These are phyloP conservation scores for Exophiala spinifera DNA, from an alignment of 2,329 filamentous ascomycete genomes.

Conservation along the genomic window DNA sequence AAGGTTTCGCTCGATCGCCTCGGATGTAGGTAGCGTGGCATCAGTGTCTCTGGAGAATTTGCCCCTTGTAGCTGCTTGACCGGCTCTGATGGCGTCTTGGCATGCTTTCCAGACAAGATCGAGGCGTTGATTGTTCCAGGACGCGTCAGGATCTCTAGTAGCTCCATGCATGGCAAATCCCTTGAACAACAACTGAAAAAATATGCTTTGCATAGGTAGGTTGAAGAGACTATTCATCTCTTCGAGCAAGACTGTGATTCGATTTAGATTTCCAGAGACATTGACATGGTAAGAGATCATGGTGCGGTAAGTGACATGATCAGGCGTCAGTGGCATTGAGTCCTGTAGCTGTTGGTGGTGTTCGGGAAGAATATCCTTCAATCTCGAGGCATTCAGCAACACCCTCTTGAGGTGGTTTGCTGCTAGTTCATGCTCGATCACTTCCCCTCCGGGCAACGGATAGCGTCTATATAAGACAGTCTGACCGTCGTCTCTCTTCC, in stretches of 20 bases:
- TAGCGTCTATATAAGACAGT: slow-evolving; percentile 25
- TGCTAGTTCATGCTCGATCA: slow-evolving; percentile 39
- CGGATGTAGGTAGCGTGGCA: slow-evolving; percentile 15
- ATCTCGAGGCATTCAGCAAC: slow-evolving; percentile 45
- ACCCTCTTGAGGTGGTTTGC: slow-evolving; percentile 45
- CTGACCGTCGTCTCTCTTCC: slow-evolving; percentile 34
- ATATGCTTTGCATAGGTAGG: slow-evolving; percentile 67
- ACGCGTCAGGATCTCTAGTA: slow-evolving; percentile 49
- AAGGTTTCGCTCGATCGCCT: slow-evolving; percentile 13
- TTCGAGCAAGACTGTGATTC: slow-evolving; percentile 66
- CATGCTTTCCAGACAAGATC: slow-evolving; percentile 66
- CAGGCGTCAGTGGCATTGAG: slow-evolving; percentile 64
- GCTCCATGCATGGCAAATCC: slow-evolving; percentile 76
- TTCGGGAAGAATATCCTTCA: slow-evolving; percentile 50
- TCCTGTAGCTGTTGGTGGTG: slow-evolving; percentile 62
- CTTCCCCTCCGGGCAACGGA: slow-evolving; percentile 39
- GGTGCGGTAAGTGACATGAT: slow-evolving; percentile 75
- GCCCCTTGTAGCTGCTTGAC: slow-evolving; percentile 9
- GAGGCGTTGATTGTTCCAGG: slow-evolving; percentile 71
- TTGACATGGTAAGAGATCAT: slow-evolving; percentile 72
- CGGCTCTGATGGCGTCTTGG: slow-evolving; percentile 41
- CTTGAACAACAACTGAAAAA: slow-evolving; percentile 79
- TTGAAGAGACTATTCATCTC: slow-evolving; percentile 71
- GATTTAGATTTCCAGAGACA: slow-evolving; percentile 66
- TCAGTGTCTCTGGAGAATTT: background rate